Base-by-base conservation (phyloP, 2,329 filamentous ascomycete species). In the Fusarium albosuccineum region DNA sequence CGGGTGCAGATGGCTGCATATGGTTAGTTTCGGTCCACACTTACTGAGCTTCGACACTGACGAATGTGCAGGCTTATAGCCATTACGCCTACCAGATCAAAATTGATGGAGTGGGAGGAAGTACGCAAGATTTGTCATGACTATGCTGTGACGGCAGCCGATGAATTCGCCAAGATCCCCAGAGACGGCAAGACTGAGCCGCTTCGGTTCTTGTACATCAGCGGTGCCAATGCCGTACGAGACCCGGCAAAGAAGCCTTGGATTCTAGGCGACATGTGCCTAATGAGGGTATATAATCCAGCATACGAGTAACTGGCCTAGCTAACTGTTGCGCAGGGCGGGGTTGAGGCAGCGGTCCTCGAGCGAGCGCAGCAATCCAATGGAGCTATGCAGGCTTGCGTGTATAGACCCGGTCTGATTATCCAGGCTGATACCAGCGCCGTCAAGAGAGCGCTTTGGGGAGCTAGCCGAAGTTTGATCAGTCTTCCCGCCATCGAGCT, bases 121-220 rank as follows among this genome's bases (percentile, higher is more conserved):
- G 77, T 80, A 1, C 72, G 74, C 16, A 78, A 76, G 29, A 73
- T 85, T 1, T 85, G 81, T 60, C 76, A 78, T 3, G 80, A 78
- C 11, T 77, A 73, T 16, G 66, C 76, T 1, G 40, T 76, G 3
- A 58, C 66, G 1, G 75, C 72, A 0, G 62, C 83, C 22, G 69
- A 81, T n/a, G 75, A 77, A 0, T 76, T 84, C 3, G 69, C 73
- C 7, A 67, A 76, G 8, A 65, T 76, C 13, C 70, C 68, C 10
- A 67, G 71, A 0, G 52, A 54, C 14, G 54, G 62, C 0, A 53
- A 65, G 3, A 49, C 62, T 13, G 76, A 72, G 42, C 81, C 83
- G 0, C 75, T 85, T 34, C 79, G 80, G 2, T 86, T 85, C 60
- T 50, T 85, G 3, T 86, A 85, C 68, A 77, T 83, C 61, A 87